Base-by-base conservation (phyloP, 139 green algal genomes). In the Asterochloris sp. region DNA sequence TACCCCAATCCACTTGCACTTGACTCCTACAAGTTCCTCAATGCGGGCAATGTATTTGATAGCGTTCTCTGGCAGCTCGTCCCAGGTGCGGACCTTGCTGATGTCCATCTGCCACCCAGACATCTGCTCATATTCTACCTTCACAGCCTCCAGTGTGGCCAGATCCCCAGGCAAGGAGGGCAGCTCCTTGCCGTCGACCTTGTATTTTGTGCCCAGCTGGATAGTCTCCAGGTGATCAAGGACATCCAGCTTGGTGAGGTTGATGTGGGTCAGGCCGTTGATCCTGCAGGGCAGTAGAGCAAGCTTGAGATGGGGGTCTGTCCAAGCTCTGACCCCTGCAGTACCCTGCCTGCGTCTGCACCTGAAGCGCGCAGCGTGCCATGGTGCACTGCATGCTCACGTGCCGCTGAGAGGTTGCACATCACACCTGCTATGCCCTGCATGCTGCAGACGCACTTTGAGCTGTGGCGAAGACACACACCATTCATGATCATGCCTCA, bases 161-260 rank as follows among this genome's bases (percentile, higher is more conserved):
- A 98, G 82, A 80, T 95, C 90, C 14, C 94, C 88, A 0, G 95
- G 95, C 13, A 98, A 85, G 0, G 89, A 89, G 28, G 76, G 62
- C 38, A 96, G 82, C 29, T 78, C 15, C 62, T 82, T 28, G 27
- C 90, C 88, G 63, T 87, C 73, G 11, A 86, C 61, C 9, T 67
- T 75, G 86, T 97, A 97, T 1, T 69, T 86, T 6, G 90, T 81
- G 27, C 90, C 91, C 17, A 98, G 88, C 91, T 97, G 94, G 89
- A 99, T 97, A 81, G 98, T 94, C 0, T 89, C 74, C 17, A 98
- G 88, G 0, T 89, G 87, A 28, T 84, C 92, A 23, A 99, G 88
- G 79, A 98, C 95, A 76, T 99, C 97, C 74, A 99, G 93, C 93
- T 99, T 99, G 74, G 97, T 99, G 12, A 99, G 88, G 94, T 99